Conservation (phyloP, 78 protist genomes). For the Pigoraptor vietnamica region DNA sequence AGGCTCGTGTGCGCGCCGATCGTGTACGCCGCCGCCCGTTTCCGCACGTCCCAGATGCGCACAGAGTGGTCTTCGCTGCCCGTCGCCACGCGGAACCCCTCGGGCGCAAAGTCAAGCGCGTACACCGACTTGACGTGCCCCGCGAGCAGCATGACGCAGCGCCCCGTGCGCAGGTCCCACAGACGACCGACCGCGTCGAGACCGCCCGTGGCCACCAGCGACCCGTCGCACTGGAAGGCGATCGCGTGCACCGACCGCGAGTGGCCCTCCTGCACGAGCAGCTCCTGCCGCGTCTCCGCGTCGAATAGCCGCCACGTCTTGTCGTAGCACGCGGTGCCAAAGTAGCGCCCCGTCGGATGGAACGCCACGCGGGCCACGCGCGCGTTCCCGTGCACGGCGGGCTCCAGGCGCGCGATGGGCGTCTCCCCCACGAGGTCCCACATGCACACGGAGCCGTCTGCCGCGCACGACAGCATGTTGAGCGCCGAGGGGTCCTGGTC, state of each 20-base stretch:
- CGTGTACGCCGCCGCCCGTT: slow-evolving; percentile 16
- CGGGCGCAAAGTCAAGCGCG: slow-evolving; percentile 59
- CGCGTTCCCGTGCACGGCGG: neutral
- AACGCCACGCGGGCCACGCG: slow-evolving; percentile 14
- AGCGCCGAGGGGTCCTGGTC: neutral
- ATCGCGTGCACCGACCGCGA: slow-evolving; percentile 39
- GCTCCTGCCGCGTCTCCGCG: slow-evolving; percentile 11
- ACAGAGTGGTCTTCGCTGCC: slow-evolving; percentile 60
- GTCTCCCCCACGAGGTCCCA: neutral
- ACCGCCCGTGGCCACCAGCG: slow-evolving; percentile 42
- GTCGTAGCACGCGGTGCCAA: slow-evolving; percentile 14
- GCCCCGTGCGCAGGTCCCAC: slow-evolving; percentile 78
- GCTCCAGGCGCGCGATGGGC: neutral
- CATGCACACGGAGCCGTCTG: neutral
- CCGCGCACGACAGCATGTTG: slow-evolving; percentile 6
- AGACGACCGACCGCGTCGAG: slow-evolving; percentile 47
- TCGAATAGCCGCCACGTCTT: slow-evolving; percentile 69
- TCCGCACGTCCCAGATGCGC: slow-evolving; percentile 69
- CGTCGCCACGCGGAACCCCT: slow-evolving; percentile 60
- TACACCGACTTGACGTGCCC: slow-evolving; percentile 68
- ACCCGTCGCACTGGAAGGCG: slow-evolving; percentile 64
- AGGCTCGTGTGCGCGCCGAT: slow-evolving; percentile 36
- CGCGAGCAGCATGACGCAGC: slow-evolving; percentile 36
- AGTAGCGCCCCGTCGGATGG: slow-evolving; percentile 6
- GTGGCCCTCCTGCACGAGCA: slow-evolving; percentile 77